Evolutionary conservation across 75 land plant species (phyloP), one percentile per base, ranked within the genome.

Genomic region (Cupressus sempervirens): DNA sequence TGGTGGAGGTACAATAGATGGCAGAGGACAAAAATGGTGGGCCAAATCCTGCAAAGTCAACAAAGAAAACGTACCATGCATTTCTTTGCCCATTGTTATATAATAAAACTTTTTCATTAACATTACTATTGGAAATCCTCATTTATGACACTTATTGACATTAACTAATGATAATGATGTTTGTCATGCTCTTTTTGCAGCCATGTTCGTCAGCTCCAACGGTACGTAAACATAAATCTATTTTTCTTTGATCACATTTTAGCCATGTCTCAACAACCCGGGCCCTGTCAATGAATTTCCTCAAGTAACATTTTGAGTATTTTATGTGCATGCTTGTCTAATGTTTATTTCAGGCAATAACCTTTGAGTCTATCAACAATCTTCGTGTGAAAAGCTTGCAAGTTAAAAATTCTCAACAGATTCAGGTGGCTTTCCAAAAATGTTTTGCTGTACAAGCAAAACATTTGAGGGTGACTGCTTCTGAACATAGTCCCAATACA

Each of bases 21-120:
- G 98, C 67, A 93, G 85, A 89, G 98, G 98, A 29, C 56, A 87
- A 36, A 82, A 90, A 88, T 96, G 98, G 98, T 96, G 98, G 98
- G 83, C 85, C 14, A 85, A 88, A 76, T 96, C 95, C 50, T 96
- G 98, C 92, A 95, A 94, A 86, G 76, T 46, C 41, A 92, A 91
- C 73, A 35, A n/a, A 80, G 83, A 89, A 35, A 92, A 90, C 86
- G 95, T 94, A 91, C 35, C 23, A 29, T 52, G 20, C 20, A 67
- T 43, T 86, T 52, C 32, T 68, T 67, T 50, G 26, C 77, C 13
- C 58, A 73, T 46, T 41, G 0, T 7, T 4, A 52, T 54, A 4
- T 11, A 23, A 6, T 35, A 32, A 40, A 20, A 15, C 26, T 11
- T 14, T 58, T 65, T 68, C 5, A 3, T 36, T 9, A 32, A 30